phyloP scores from a whole-genome alignment of 2,329 filamentous ascomycete genomes.

The Scolecobasidium constrictum region DNA sequence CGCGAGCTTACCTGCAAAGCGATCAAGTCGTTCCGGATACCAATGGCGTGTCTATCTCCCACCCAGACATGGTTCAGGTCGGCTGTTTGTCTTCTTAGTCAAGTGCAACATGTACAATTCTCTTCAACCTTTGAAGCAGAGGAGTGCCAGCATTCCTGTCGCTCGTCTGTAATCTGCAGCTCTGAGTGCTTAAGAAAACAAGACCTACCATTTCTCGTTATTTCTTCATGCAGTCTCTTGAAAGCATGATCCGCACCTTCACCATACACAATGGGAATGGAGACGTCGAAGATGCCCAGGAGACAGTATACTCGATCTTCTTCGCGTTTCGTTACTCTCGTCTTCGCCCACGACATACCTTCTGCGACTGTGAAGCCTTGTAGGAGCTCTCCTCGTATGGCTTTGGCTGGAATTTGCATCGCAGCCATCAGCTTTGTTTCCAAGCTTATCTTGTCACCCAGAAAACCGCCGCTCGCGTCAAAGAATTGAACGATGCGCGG shows the following conservation, averaged over 20 bases:
- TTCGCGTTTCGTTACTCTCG: background rate
- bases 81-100: too few relatives aligned
- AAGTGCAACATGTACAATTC: too few relatives aligned
- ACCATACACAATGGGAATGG: slow-evolving; percentile 4
- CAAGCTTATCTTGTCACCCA: slow-evolving; percentile 19
- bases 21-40: too few relatives aligned
- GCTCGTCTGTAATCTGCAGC: too few relatives aligned
- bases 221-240: slow-evolving; percentile 2
- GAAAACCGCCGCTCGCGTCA: slow-evolving; percentile 16
- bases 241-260: slow-evolving; percentile 2
- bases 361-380: slow-evolving; percentile 7
- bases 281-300: slow-evolving; percentile 3
- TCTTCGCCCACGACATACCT: background rate
- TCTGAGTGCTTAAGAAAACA: too few relatives aligned
- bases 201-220: too few relatives aligned
- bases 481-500: slow-evolving; percentile 18
- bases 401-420: slow-evolving; percentile 10
- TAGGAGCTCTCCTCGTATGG: slow-evolving; percentile 8
- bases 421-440: slow-evolving; percentile 12
- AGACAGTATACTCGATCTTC: slow-evolving; percentile 5
- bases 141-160: too few relatives aligned
- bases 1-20: too few relatives aligned
- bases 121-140: too few relatives aligned
- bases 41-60: too few relatives aligned
- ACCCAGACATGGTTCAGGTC: too few relatives aligned